A percentile compares a stretch with the other conserved stretches of the same genome.
Conservation (phyloP, 73 alveolate genomes). For the Tetrahymena thermophila region DNA sequence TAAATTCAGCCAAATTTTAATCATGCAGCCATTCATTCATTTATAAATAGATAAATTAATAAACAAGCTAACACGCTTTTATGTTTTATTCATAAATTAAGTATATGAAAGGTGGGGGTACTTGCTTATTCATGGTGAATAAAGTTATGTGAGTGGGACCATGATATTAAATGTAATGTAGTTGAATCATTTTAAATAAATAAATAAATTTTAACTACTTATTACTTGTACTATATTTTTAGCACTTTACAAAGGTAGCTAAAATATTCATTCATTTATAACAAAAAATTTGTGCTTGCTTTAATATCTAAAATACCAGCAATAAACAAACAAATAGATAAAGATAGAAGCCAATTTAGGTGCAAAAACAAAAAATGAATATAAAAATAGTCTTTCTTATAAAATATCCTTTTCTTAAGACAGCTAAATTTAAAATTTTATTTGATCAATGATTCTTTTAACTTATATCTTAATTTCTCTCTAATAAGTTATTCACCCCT, state of each 20-base stretch:
- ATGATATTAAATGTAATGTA: not conserved
- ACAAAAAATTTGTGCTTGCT: no score
- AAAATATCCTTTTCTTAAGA: not conserved
- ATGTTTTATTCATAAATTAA: no score
- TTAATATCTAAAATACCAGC: no score
- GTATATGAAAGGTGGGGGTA: not conserved
- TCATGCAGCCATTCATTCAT: not conserved
- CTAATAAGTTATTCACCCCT: not conserved
- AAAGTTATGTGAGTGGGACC: not conserved
- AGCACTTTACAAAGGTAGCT: not conserved
- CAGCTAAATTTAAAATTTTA: not conserved
- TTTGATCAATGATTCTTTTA: no score
- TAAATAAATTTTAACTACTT: no score
- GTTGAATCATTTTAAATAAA: no score
- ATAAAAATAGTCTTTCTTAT: no score
- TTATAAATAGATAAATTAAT: no score
- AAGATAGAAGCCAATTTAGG: not conserved
- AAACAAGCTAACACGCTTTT: not conserved
- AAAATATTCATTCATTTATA: not conserved
- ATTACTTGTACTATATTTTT: not conserved
- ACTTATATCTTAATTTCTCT: not conserved
- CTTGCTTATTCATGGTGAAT: not conserved
- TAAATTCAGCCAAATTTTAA: no score
- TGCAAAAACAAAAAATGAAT: no score
- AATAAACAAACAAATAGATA: no score